Conservation (phyloP, 305 asterid species). For the Solanum hybrid region DNA sequence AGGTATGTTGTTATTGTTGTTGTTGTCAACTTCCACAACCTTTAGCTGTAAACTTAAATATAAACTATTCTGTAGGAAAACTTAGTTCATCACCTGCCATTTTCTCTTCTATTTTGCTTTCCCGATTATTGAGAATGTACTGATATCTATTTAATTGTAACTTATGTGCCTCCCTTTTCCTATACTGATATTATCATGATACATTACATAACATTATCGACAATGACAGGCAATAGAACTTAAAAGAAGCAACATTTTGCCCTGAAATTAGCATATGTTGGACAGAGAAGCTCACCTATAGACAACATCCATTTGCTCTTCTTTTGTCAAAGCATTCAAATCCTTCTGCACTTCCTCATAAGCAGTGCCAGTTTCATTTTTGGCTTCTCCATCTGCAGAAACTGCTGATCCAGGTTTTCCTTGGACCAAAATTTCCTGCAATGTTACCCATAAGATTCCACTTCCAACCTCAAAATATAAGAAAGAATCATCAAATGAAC, state of each 20-base stretch:
- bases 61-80: background rate
- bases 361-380: conserved; percentile 35
- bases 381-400: conserved; percentile 31
- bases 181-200: background rate
- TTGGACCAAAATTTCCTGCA: conserved; percentile 54
- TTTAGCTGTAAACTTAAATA: background rate
- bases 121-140: background rate
- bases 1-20: background rate
- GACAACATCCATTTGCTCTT: conserved; percentile 88
- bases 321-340: conserved; percentile 59
- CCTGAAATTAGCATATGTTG: background rate
- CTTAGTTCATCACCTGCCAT: background rate
- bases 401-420: conserved; percentile 32
- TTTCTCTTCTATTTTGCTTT: background rate
- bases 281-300: conserved; percentile 44
- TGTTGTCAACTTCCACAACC: background rate
- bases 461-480: background rate
- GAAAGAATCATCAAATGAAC: background rate
- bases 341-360: conserved; percentile 67
- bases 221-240: background rate
- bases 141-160: background rate
- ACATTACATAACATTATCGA: no score
- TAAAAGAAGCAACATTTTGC: background rate
- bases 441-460: conserved; percentile 6
- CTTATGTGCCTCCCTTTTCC: background rate